Percentiles rank a stretch among this genome's conserved stretches.
These are phyloP conservation scores for Geranomyces michiganensis DNA, from an alignment of 192 early-diverging fungal species.

Conservation along the genomic window DNA sequence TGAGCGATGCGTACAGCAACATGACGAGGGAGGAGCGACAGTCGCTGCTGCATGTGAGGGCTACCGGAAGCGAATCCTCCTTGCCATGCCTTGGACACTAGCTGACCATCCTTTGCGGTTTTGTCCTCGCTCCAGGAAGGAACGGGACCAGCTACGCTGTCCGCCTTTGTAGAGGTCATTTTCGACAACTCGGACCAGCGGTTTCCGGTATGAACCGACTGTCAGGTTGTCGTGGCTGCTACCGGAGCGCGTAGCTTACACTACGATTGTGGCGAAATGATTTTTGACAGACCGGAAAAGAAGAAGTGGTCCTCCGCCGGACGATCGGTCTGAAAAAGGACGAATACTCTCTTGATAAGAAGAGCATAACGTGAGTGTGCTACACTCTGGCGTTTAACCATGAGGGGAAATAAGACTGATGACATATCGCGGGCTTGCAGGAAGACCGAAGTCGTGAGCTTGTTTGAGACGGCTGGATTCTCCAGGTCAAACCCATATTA, in stretches of 20 bases:
- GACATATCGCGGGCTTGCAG: slow-evolving; percentile 43
- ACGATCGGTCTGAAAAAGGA: slow-evolving; percentile 97
- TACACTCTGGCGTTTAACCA: background rate
- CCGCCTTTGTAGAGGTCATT: slow-evolving; percentile 93
- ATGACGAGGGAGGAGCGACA: slow-evolving; percentile 93
- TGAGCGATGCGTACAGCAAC: slow-evolving; percentile 93
- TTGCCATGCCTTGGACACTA: background rate
- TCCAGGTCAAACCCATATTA: slow-evolving; percentile 97
- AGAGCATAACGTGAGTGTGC: slow-evolving; percentile 71
- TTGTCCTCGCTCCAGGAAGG: slow-evolving; percentile 67
- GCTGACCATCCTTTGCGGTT: no score
- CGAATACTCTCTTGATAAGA: slow-evolving; percentile 96
- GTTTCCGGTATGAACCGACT: slow-evolving; percentile 70
- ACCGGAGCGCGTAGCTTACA: background rate
- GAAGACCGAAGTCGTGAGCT: slow-evolving; percentile 88
- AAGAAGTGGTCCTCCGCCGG: slow-evolving; percentile 85
- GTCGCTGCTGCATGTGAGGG: slow-evolving; percentile 80
- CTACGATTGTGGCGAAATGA: no score
- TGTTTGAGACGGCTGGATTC: slow-evolving; percentile 95
- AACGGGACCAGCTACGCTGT: slow-evolving; percentile 86
- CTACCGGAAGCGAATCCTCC: background rate
- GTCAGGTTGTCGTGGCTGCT: slow-evolving; percentile 3
- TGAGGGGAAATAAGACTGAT: background rate
- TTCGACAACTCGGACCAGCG: slow-evolving; percentile 97
- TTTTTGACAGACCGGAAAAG: slow-evolving; percentile 79